Evolutionary conservation across 169 alveolate species (phyloP).

Genomic region (Cyclospora cayetanensis): DNA sequence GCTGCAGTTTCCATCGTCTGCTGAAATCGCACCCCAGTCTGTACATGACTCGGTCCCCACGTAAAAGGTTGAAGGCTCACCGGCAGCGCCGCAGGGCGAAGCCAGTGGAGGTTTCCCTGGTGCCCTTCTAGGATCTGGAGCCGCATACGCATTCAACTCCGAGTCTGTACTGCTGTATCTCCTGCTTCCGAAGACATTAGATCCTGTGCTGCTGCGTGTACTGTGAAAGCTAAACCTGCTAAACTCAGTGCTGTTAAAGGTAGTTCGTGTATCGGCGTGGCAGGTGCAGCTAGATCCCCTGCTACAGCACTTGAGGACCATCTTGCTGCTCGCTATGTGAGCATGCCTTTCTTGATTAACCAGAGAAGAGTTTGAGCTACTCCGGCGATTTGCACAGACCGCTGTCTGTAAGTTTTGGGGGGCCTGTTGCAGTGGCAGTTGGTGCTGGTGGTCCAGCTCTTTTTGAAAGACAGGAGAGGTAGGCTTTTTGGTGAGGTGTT

Average conservation of each 20-base stretch:
- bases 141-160: neutral
- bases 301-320: neutral
- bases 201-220: neutral
- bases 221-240: slow-evolving; percentile 5
- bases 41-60: slow-evolving; percentile 27
- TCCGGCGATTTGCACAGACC: neutral
- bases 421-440: neutral
- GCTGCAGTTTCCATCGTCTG: neutral
- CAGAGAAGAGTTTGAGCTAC: slow-evolving; percentile 4
- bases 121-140: neutral
- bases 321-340: neutral
- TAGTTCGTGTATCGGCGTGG: neutral
- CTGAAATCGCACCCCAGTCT: slow-evolving; percentile 35
- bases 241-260: neutral
- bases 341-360: neutral
- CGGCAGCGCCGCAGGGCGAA: slow-evolving; percentile 2
- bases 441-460: neutral
- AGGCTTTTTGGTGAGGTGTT: neutral
- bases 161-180: neutral
- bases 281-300: neutral
- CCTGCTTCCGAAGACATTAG: neutral
- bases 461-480: neutral
- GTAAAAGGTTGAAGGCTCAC: neutral
- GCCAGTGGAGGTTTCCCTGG: neutral
- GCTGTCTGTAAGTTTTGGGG: neutral